These are phyloP conservation scores for Trifolium repens DNA, from an alignment of 306 rosid genomes.

Conservation along the genomic window DNA sequence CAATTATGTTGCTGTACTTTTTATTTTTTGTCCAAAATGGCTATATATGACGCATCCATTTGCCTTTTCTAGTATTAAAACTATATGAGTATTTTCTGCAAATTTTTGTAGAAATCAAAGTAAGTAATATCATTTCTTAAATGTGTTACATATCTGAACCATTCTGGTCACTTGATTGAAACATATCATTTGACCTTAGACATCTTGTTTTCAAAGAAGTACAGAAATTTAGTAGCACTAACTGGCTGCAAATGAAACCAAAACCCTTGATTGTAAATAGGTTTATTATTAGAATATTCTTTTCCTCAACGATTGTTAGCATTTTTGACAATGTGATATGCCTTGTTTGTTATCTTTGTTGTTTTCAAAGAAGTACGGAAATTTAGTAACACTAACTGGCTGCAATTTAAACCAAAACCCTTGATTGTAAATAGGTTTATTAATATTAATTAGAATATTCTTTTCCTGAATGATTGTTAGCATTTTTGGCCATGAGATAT, in stretches of 20 bases:
- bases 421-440: not conserved
- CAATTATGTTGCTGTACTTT: not conserved
- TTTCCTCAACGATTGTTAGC: not conserved
- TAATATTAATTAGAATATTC: not conserved
- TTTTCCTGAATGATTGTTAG: not conserved
- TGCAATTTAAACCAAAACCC: not conserved
- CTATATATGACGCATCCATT: not conserved
- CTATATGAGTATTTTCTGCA: not conserved
- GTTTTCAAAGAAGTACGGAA: not conserved
- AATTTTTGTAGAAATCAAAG: not conserved
- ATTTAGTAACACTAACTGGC: not conserved
- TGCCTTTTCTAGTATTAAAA: slow-evolving; percentile 26
- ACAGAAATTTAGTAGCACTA: not conserved
- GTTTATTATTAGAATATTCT: not conserved
- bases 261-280: not conserved
- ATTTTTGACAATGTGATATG: not conserved
- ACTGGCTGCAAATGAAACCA: not conserved
- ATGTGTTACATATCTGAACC: slow-evolving; percentile 6
- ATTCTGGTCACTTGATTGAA: not conserved
- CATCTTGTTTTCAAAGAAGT: not conserved
- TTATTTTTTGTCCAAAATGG: not conserved
- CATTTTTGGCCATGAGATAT: slow-evolving; percentile 2
- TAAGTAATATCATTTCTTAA: not conserved
- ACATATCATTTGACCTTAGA: not conserved
- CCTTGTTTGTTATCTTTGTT: not conserved